Conservation (phyloP, 305 asterid species). For the Caryopteris hybrid region DNA sequence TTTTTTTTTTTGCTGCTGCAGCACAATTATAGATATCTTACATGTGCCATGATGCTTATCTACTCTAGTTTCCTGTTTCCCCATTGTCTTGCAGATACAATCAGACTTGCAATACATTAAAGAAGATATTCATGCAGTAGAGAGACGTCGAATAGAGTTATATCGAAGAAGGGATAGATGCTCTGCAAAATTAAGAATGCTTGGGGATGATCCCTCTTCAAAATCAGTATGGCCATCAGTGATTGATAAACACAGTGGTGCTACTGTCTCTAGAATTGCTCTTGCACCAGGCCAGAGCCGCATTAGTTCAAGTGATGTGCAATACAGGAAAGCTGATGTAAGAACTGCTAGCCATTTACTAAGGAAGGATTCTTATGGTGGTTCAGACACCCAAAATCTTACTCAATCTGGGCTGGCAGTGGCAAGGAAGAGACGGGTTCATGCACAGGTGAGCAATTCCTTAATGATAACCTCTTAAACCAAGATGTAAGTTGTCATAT, state of each 20-base stretch:
- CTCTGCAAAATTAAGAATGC: constrained; percentile 46
- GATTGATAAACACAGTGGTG: constrained; percentile 42
- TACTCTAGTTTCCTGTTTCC: not conserved
- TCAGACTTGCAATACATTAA: constrained; percentile 71
- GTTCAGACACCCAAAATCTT: constrained; percentile 51
- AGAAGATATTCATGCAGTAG: constrained; percentile 80
- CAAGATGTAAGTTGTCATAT: not conserved
- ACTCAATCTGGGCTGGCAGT: constrained; percentile 52
- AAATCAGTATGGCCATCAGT: constrained; percentile 41
- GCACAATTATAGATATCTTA: not conserved
- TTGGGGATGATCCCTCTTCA: constrained; percentile 41
- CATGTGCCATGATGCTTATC: not conserved
- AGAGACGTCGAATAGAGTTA: constrained; percentile 66
- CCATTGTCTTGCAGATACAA: constrained; percentile 47
- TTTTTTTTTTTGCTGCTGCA: not conserved
- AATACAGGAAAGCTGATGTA: constrained; percentile 42
- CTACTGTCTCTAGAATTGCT: constrained; percentile 28
- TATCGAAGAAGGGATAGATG: constrained; percentile 61
- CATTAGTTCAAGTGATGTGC: constrained; percentile 37
- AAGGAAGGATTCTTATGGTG: constrained; percentile 45
- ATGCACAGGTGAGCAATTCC: constrained; percentile 63
- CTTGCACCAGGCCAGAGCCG: constrained; percentile 40
- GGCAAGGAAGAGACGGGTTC: constrained; percentile 70
- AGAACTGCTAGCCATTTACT: constrained; percentile 44
- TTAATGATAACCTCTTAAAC: not conserved